These are phyloP conservation scores for Thraustotheca clavata DNA, from an alignment of 352 stramenopile genomes.

Conservation along the genomic window DNA sequence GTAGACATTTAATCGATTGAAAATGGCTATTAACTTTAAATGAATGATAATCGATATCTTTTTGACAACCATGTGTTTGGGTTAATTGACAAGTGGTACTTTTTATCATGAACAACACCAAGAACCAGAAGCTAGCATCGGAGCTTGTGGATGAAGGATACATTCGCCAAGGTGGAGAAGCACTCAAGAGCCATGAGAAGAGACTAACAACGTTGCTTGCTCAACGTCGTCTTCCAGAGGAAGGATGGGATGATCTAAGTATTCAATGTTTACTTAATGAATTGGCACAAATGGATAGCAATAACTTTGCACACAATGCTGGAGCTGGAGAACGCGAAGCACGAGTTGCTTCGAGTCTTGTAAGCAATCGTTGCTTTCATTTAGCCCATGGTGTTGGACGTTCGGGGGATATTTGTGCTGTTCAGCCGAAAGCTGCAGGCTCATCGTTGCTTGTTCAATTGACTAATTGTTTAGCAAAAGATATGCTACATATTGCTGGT, in stretches of 20 bases:
- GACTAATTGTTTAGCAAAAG: conserved; percentile 71
- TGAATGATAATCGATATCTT: too few species aligned
- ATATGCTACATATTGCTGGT: conserved; percentile 21
- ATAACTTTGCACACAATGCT: conserved; percentile 88
- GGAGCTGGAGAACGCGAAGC: conserved; percentile 97
- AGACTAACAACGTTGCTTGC: conserved; percentile 69
- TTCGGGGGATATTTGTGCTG: conserved; percentile 95
- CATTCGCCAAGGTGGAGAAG: conserved; percentile 65
- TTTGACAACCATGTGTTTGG: too few species aligned
- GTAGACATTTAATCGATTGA: too few species aligned
- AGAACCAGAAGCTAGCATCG: conserved; percentile 33
- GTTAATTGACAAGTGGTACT: too few species aligned
- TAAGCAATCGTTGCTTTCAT: conserved; percentile 87
- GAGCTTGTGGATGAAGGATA: conserved; percentile 57
- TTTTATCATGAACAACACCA: conserved; percentile 20
- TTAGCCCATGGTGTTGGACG: conserved; percentile 95
- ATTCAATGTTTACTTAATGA: conserved; percentile 83
- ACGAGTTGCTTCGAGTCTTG: conserved; percentile 76
- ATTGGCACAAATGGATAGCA: conserved; percentile 90
- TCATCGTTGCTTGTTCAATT: conserved; percentile 94
- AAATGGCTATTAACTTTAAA: too few species aligned
- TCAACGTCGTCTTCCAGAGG: conserved; percentile 73
- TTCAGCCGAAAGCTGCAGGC: conserved; percentile 98
- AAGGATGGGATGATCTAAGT: conserved; percentile 84
- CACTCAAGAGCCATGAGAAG: conserved; percentile 53